A percentile compares a stretch with the other conserved stretches of the same genome.
These are phyloP conservation scores for Proliferodiscus dingleyae DNA, from an alignment of 2,329 filamentous ascomycete species.

Conservation along the genomic window DNA sequence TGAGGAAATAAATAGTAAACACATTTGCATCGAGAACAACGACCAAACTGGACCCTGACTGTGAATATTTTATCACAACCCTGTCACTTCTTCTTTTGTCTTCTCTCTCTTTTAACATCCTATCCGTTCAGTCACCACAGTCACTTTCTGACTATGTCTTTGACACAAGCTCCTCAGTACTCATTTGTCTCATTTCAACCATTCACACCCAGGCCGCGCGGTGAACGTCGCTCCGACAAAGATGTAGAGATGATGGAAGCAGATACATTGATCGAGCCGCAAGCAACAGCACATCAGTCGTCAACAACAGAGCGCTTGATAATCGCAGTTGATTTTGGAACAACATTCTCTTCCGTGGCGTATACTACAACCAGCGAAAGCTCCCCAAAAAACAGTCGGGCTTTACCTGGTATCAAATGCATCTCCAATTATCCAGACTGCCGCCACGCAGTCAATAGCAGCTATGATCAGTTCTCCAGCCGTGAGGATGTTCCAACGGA, in stretches of 20 bases:
- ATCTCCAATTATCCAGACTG: constrained; percentile 6
- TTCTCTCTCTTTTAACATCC: not conserved
- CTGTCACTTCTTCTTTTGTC: no score
- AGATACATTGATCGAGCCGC: no score
- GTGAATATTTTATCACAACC: no score
- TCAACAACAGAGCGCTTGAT: constrained; percentile 4
- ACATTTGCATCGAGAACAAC: no score
- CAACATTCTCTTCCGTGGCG: constrained; percentile 12
- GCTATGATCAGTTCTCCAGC: constrained; percentile 1
- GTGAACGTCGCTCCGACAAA: not conserved
- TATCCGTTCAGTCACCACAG: not conserved
- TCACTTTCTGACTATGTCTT: not conserved
- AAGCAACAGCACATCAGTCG: no score
- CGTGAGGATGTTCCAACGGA: constrained; percentile 9
- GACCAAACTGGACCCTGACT: no score
- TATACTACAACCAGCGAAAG: constrained; percentile 3
- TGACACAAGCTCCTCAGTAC: not conserved
- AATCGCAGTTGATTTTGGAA: constrained; percentile 11
- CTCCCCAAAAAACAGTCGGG: constrained; percentile 2
- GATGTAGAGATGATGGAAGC: constrained; percentile 7
- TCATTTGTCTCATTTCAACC: constrained; percentile 2
- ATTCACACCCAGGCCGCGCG: not conserved
- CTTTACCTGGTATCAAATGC: constrained; percentile 7
- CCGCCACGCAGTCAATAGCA: not conserved
- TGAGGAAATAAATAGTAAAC: no score